Conservation (phyloP, 2,329 filamentous ascomycete genomes). For the Xylariomycetidae sp. region DNA sequence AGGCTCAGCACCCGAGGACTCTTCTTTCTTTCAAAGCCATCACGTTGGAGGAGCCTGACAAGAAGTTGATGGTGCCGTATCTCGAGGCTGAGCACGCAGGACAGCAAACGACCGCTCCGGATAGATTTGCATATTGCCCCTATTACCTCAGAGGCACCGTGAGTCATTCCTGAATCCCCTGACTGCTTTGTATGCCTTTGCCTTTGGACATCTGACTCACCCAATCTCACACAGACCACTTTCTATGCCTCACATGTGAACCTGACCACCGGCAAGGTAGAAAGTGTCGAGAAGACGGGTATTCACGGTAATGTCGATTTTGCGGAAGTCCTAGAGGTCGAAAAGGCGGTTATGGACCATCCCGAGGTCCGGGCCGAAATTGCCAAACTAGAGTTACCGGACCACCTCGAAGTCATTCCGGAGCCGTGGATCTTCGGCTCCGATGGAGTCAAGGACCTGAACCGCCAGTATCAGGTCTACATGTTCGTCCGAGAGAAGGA, state of each 20-base stretch:
- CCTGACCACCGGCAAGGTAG: constrained; percentile 35
- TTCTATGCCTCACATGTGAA: constrained; percentile 28
- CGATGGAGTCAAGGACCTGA: constrained; percentile 4
- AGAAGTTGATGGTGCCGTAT: constrained; percentile 1
- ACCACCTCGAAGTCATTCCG: constrained; percentile 52
- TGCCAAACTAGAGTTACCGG: constrained; percentile 56
- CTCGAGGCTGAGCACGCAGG: constrained; percentile 1
- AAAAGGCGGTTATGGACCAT: constrained; percentile 51
- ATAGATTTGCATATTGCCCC: background rate
- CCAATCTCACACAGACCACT: background rate
- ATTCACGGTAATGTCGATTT: constrained; percentile 55
- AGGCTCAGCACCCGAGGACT: background rate
- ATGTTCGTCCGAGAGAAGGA: constrained; percentile 7
- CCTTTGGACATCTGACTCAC: background rate
- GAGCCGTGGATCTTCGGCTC: constrained; percentile 62
- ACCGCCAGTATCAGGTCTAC: constrained; percentile 6
- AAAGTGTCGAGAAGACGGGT: constrained; percentile 49
- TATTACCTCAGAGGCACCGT: background rate
- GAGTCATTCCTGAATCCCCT: background rate
- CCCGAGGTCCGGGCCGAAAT: constrained; percentile 55
- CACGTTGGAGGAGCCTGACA: constrained; percentile 1
- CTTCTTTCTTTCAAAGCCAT: constrained; percentile 1
- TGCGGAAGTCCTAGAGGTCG: constrained; percentile 55
- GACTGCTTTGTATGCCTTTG: background rate
- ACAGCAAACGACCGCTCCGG: background rate